Base-by-base conservation (phyloP, 306 rosid genomes). In the Malus sylvestris region DNA sequence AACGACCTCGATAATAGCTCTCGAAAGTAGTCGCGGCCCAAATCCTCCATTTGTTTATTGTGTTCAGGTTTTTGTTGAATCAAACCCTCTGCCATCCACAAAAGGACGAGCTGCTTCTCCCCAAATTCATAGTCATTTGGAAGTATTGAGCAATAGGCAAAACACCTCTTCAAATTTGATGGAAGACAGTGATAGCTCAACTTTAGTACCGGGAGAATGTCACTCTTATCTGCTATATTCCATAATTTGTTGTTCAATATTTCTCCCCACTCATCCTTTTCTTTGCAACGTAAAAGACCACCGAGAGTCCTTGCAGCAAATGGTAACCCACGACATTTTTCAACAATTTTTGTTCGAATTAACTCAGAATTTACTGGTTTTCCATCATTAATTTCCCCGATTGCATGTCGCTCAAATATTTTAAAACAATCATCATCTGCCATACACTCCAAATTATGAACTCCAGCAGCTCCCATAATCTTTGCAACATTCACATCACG, bases 51-150 rank as follows among this genome's bases (percentile, higher is more conserved):
- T 6, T 35, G 40, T 35, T 35, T 35, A 35, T 35, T 35, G 40
- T 35, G 9, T 6, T 35, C 9, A 35, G 8, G 40, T 35, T 35
- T 35, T 35, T 35, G 40, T 35, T 35, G 40, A 35, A 35, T 35
- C 40, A 35, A 6, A 35, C 35, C 6, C 35, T 32, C 35, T 32
- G 35, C 87, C 82, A 80, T 84, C 87, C 87, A 84, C 3, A 80
- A 18, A 13, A 32, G 53, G 46, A 84, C 22, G 3, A 84, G 20
- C 0, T 33, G 60, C 23, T 18, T 53, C 22, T 53, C 22, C 60
- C 53, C 18, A 27, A 61, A 61, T 61, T 61, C 67, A 61, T 13
- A 61, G 67, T 27, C 20, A 13, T 61, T 61, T 0, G 67, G 67
- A 27, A 61, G 3, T 23, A 61, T 25, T 25, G 66, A 61, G 38